Evolutionary conservation across 2,329 filamentous ascomycete genomes (phyloP).

Genomic region (Tolypocladium tropicale): DNA sequence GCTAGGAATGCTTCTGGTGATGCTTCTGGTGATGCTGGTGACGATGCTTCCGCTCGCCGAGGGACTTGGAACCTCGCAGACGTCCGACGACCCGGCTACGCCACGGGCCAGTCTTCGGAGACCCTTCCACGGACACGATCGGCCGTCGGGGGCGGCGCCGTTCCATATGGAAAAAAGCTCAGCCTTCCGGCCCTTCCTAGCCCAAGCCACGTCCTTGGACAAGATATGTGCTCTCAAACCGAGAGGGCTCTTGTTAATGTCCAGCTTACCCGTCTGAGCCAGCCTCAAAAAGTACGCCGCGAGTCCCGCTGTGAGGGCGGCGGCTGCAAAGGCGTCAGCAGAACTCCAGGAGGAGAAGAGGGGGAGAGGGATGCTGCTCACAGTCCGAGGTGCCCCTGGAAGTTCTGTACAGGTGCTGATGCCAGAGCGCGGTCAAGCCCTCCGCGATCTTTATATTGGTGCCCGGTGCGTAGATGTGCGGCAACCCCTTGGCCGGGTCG

Average conservation of each 20-base stretch:
- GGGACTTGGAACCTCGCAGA: background rate
- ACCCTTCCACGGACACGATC: background rate
- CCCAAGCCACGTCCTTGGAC: background rate
- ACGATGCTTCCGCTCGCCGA: background rate
- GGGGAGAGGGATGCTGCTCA: background rate
- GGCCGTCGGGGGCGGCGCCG: background rate
- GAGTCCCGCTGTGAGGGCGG: background rate
- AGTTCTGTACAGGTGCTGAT: fast-evolving
- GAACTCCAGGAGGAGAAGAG: background rate
- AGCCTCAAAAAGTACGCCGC: background rate
- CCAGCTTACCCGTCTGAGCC: background rate
- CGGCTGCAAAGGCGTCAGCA: background rate
- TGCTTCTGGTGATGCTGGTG: background rate
- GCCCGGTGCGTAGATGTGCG: background rate
- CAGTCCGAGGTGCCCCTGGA: background rate
- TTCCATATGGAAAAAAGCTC: background rate
- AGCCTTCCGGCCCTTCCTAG: background rate
- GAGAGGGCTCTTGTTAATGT: background rate
- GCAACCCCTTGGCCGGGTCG: background rate
- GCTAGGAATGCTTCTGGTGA: too few species aligned
- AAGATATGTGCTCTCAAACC: background rate
- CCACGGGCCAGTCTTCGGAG: background rate
- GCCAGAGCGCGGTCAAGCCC: background rate
- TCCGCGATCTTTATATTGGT: background rate
- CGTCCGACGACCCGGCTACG: background rate